Base-by-base conservation (phyloP, 345 rosid genomes). In the Melaleuca quinquenervia region DNA sequence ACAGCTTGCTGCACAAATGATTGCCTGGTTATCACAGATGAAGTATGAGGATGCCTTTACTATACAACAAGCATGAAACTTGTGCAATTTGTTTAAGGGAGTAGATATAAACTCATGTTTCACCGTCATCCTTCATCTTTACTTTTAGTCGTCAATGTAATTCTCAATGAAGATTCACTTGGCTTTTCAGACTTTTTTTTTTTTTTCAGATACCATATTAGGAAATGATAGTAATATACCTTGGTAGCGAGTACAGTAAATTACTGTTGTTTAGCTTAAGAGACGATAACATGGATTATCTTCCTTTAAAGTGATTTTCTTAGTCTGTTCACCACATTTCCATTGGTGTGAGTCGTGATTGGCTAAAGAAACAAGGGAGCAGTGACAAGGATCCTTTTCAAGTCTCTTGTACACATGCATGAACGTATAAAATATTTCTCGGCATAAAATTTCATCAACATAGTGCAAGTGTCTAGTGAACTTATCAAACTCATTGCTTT, bases 21-120 rank as follows among this genome's bases (percentile, higher is more conserved):
- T 89, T 91, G 93, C 89, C 87, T 94, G 50, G 95, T 90, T 83
- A 89, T 94, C 82, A 93, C 95, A 22, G 95, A 93, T 82, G 96
- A 94, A 85, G 95, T 94, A 92, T 82, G 90, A 83, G 45, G 41
- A 64, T 64, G 76, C 45, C 8, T 64, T 64, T 32, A 32, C 76
- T 64, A 32, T 36, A 32, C 12, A 32, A 32, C 21, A 29, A 64
- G 6, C 76, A 64, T 64, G 15, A 16, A 16, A 32, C 45, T 8
- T 64, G 45, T 64, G 11, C 3, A 16, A 29, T 64, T 14, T 64
- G 1, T 32, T 32, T 64, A 32, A 64, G 76, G 45, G 76, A 64
- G 76, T 16, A 64, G 45, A 64, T 4, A 18, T 32, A 64, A 64
- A 32, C 76, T 64, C 45, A 29, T 29, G 76, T 32, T 32, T 64